phyloP scores from a whole-genome alignment of 2,329 filamentous ascomycete genomes.

The Verticillium zaregamsianum region DNA sequence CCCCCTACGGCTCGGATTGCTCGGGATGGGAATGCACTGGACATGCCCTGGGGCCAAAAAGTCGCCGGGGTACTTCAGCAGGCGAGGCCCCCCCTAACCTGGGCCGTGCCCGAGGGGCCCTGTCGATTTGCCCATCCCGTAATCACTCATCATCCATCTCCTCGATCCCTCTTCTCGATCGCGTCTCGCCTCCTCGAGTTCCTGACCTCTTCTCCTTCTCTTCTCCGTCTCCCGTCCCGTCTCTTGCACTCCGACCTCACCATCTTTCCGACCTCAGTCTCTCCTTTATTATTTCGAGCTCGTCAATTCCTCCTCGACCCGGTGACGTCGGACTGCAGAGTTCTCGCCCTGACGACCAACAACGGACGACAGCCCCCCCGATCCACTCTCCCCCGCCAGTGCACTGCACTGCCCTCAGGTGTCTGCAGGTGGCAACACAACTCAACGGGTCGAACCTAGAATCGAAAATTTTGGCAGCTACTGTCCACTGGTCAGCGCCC shows the following conservation, averaged over 20 bases:
- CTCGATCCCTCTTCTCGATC: neutral
- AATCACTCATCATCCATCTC: constrained; percentile 8
- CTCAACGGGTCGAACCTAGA: neutral
- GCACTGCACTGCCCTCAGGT: neutral
- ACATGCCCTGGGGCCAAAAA: neutral
- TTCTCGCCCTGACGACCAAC: neutral
- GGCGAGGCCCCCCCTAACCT: neutral
- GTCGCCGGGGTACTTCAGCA: neutral
- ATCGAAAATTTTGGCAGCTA: neutral
- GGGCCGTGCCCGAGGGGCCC: neutral
- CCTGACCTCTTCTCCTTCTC: constrained; percentile 3
- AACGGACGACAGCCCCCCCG: too few relatives aligned
- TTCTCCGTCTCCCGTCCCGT: constrained; percentile 5
- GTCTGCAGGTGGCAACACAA: neutral
- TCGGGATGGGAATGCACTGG: neutral
- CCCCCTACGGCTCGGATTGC: neutral
- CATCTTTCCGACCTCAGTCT: constrained; percentile 1
- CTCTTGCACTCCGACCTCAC: constrained; percentile 5
- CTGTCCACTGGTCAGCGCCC: neutral
- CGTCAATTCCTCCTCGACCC: neutral
- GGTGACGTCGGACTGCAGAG: neutral
- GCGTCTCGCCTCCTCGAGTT: constrained; percentile 1
- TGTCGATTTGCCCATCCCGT: constrained; percentile 1
- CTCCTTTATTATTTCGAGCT: constrained; percentile 1
- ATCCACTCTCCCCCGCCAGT: neutral